Conservation (phyloP, 495 filamentous ascomycete species). For the Penicillium lividum region DNA sequence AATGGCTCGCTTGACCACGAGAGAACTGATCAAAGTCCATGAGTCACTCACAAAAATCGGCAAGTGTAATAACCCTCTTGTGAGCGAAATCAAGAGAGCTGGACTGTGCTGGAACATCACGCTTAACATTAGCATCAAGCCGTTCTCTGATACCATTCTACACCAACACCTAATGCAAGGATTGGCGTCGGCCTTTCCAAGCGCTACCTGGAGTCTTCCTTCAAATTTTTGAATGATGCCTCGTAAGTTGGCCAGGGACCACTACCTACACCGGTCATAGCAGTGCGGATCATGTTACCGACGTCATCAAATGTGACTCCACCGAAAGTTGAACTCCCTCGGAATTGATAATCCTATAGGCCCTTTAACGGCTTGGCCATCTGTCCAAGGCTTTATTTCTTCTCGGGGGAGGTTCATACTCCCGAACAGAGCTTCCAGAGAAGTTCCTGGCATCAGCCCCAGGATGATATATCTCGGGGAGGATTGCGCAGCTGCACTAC, state of each 20-base stretch:
- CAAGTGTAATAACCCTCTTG: background rate
- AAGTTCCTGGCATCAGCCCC: background rate
- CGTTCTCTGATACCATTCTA: slow-evolving; percentile 16
- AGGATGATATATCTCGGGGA: too few relatives aligned
- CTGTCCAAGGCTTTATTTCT: background rate
- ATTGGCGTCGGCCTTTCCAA: slow-evolving; percentile 25
- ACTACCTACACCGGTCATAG: background rate
- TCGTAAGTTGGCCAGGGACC: background rate
- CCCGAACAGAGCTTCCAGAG: background rate
- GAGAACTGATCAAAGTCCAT: too few relatives aligned
- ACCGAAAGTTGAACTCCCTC: background rate
- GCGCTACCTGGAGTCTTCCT: background rate
- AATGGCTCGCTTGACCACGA: too few relatives aligned
- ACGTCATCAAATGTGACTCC: background rate
- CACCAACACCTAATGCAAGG: slow-evolving; percentile 27
- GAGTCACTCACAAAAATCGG: background rate
- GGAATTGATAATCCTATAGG: background rate
- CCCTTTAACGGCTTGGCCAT: background rate
- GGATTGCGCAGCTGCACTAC: too few relatives aligned
- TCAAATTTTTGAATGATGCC: background rate
- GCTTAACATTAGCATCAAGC: slow-evolving; percentile 24
- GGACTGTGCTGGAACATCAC: background rate
- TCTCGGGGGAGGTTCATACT: background rate
- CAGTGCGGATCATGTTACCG: background rate
- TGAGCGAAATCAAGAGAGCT: too few relatives aligned